Evolutionary conservation across 257 asterid species (phyloP).

Genomic region (Primulina huaijiensis): DNA sequence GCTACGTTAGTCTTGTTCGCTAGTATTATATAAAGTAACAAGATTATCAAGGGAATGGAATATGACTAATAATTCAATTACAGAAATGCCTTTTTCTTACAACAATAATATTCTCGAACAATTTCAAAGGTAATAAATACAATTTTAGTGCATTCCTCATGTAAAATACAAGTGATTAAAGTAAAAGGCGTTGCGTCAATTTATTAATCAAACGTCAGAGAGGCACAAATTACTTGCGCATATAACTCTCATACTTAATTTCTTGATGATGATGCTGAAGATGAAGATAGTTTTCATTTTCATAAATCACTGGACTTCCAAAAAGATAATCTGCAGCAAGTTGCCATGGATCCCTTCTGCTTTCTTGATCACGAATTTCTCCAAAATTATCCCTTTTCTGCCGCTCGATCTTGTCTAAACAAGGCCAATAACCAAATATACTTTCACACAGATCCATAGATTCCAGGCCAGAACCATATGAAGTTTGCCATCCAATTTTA

Average conservation of each 20-base stretch:
- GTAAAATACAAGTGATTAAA: too few species aligned
- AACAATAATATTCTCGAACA: too few species aligned
- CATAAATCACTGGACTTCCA: conserved; percentile 44
- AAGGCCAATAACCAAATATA: conserved; percentile 89
- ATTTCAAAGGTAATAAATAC: too few species aligned
- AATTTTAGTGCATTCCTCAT: not conserved
- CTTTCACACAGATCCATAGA: conserved; percentile 67
- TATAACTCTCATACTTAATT: conserved; percentile 7
- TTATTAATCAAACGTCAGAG: not conserved
- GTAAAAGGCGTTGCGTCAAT: not conserved
- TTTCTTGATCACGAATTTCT: conserved; percentile 29
- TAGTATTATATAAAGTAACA: too few species aligned
- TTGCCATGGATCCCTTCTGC: conserved; percentile 54
- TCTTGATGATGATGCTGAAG: conserved; percentile 23
- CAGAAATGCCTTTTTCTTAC: too few species aligned
- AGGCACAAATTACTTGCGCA: conserved; percentile 16
- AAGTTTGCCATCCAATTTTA: conserved; percentile 31
- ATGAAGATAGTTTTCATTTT: conserved; percentile 24
- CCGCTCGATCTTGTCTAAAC: conserved; percentile 46
- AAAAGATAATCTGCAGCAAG: conserved; percentile 71
- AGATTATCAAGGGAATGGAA: too few species aligned
- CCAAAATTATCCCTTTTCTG: conserved; percentile 24
- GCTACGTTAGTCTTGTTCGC: too few species aligned
- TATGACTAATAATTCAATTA: too few species aligned
- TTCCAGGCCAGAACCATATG: conserved; percentile 86